Evolutionary conservation across 805 yeast species (phyloP).

Genomic region (Myxozyma monticola): DNA sequence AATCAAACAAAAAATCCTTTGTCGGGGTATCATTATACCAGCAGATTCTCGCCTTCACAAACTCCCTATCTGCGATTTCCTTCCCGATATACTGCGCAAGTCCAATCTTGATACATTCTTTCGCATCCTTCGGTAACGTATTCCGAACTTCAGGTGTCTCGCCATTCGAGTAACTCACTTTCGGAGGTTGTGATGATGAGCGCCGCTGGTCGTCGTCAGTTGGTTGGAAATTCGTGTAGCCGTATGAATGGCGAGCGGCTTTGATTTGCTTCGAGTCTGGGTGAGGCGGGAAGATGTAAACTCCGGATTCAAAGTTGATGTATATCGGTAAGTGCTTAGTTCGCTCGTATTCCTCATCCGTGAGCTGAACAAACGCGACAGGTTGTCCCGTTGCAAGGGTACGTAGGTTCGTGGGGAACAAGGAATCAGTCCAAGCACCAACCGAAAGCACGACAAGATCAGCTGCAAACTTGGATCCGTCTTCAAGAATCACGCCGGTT

Average conservation of each 20-base stretch:
- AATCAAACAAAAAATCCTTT: conserved; percentile 38
- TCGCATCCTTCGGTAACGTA: conserved; percentile 22
- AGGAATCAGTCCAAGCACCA: conserved; percentile 32
- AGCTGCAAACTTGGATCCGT: conserved; percentile 5
- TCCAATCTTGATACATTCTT: conserved; percentile 18
- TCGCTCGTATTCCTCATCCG: conserved; percentile 25
- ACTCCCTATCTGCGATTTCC: conserved; percentile 16
- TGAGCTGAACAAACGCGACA: conserved; percentile 29
- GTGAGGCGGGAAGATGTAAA: conserved; percentile 32
- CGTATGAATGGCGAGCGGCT: conserved; percentile 31
- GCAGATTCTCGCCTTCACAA: conserved; percentile 42
- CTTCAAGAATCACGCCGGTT: conserved; percentile 5
- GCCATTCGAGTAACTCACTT: conserved; percentile 11
- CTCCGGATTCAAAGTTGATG: conserved; percentile 30
- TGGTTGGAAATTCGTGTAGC: conserved; percentile 28
- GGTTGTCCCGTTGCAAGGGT: conserved; percentile 32
- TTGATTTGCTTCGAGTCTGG: conserved; percentile 27
- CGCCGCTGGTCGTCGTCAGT: background rate
- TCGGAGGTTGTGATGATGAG: conserved; percentile 23
- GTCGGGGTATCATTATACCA: conserved; percentile 44
- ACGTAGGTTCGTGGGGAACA: conserved; percentile 10
- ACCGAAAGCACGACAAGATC: conserved; percentile 28
- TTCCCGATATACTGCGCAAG: conserved; percentile 15
- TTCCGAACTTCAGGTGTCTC: conserved; percentile 13
- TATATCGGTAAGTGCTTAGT: conserved; percentile 28